Base-by-base conservation (phyloP, 148 eudicot species). In the Rhododendron griersonianum region DNA sequence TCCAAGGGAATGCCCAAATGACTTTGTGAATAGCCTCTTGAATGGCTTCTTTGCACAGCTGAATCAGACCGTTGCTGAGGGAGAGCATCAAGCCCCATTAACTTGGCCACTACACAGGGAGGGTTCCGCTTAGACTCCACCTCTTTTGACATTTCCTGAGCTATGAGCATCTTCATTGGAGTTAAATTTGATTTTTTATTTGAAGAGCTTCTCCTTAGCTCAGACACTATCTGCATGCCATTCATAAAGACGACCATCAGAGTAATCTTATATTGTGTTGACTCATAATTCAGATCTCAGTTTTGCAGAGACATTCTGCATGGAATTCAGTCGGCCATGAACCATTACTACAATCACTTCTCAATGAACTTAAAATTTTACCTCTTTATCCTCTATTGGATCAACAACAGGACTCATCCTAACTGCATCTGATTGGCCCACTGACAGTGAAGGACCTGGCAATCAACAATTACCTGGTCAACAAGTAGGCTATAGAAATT, bases 101-200 rank as follows among this genome's bases (percentile, higher is more conserved):
- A 89, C 90, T 84, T 93, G 69, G 98, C 98, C 81, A 95, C 96
- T 47, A 95, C 86, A 89, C 90, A 92, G 48, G 96, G 95, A 9
- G 98, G 67, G 57, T n/a, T 91, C 21, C 89, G 89, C 85, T 86
- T 91, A 47, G 87, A 84, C 78, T 92, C 95, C 85, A 90, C 80
- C 84, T 93, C 90, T 86, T 86, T 88, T 57, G 87, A 88, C 90
- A 90, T 90, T 85, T 98, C 98, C 86, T 95, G 93, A 51, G 93
- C 98, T 15, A 98, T 92, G 85, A 95, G 96, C 95, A 91, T 92
- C 89, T 97, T 97, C 89, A 97, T 91, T 4, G 99, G 94, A 47
- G 93, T 97, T 85, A 91, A 94, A 83, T 86, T 85, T 16, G 93
- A 82, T 83, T 89, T 93, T 82, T 86, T 92, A 83, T 84, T 90